Conservation (phyloP, 768 basidiomycete species). For the Coprinellus aureogranulatus region DNA sequence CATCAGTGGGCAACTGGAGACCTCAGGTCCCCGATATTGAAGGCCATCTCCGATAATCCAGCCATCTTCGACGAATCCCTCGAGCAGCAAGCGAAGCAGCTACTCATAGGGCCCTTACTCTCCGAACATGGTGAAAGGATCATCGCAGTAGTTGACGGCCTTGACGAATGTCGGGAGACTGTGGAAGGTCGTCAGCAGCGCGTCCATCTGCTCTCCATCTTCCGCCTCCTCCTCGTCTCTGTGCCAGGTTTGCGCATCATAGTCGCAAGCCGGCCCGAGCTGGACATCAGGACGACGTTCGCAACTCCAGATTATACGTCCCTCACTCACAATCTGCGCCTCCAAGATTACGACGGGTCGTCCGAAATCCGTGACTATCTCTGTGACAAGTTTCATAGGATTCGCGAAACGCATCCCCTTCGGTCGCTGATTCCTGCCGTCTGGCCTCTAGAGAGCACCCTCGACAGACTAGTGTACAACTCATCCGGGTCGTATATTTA, state of each 20-base stretch:
- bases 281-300: slow-evolving; percentile 2
- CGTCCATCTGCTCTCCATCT: neutral
- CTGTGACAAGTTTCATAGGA: neutral
- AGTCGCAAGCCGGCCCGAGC: slow-evolving; percentile 12
- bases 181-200: neutral
- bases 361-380: slow-evolving; percentile 2
- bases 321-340: neutral
- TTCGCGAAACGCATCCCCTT: neutral
- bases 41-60: neutral
- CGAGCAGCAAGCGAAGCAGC: neutral
- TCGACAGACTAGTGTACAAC: slow-evolving; percentile 2
- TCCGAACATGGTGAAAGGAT: too few relatives aligned
- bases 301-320: neutral
- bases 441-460: slow-evolving; percentile 8
- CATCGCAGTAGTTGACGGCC: slow-evolving; percentile 7
- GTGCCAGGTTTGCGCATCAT: neutral
- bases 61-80: neutral
- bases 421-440: neutral
- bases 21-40: neutral
- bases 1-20: neutral
- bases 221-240: neutral
- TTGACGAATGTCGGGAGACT: slow-evolving; percentile 11
- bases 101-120: neutral
- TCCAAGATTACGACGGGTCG: slow-evolving; percentile 2
- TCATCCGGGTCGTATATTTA: slow-evolving; percentile 8